Conservation (phyloP, 208 protist genomes). For the Strigomonas oncopelti region DNA sequence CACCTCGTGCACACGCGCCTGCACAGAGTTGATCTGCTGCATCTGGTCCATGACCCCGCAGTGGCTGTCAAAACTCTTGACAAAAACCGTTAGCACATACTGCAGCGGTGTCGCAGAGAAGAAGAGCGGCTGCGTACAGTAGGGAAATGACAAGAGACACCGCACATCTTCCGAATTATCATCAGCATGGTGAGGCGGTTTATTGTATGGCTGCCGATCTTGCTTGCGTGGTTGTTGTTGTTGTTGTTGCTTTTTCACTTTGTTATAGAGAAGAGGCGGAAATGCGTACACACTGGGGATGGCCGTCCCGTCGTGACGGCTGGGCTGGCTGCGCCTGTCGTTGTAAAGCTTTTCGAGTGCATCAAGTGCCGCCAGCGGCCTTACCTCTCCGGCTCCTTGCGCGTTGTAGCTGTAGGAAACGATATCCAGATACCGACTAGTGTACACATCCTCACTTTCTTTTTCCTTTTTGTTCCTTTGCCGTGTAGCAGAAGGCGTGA, state of each 20-base stretch:
- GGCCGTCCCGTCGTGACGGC: no score
- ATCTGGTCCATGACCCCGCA: not conserved
- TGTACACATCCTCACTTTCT: no score
- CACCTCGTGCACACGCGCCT: not conserved
- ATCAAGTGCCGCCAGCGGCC: slow-evolving; percentile 32
- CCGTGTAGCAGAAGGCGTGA: not conserved
- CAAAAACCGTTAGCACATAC: not conserved
- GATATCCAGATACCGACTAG: slow-evolving; percentile 32
- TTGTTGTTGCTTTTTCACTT: not conserved
- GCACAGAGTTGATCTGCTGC: not conserved
- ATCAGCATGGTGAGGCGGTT: no score
- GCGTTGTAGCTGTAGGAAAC: slow-evolving; percentile 43
- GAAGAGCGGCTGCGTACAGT: not conserved
- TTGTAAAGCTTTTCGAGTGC: slow-evolving; percentile 10
- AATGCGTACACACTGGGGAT: not conserved
- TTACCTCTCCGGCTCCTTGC: slow-evolving; percentile 63
- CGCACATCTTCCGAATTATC: no score
- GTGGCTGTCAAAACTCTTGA: not conserved
- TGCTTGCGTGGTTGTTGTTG: no score
- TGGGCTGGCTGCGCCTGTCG: no score
- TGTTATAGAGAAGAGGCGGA: not conserved
- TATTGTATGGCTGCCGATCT: no score
- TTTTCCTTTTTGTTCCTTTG: no score
- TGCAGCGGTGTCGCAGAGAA: not conserved
- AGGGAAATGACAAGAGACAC: not conserved